Evolutionary conservation across 768 basidiomycete species (phyloP), one percentile per base, ranked within the genome.

Genomic region (Hygrocybe punicea): DNA sequence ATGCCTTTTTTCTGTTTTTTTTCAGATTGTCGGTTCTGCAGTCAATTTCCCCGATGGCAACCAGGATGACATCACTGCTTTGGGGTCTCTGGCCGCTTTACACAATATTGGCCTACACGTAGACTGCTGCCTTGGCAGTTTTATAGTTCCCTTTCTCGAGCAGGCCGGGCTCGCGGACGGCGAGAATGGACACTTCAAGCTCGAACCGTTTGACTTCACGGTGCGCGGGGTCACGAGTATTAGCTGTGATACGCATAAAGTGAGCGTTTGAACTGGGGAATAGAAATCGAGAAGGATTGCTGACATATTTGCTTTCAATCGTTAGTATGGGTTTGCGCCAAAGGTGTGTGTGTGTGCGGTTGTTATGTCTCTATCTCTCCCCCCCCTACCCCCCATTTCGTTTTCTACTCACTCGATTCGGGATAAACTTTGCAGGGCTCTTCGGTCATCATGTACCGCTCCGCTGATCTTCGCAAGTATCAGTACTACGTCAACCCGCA

Each of bases 191-290:
- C 75, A 75, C 55, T 86, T 79, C 62, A 81, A 80, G 57, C 67
- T 89, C 21, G 71, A 78, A 36, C 87, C 84, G 0, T 98, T 98
- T 67, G 96, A 98, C 72, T 99, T 99, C 71, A 76, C 85, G 19
- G 86, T 98, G 2, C 78, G 82, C 2, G 96, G 96, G 3, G 96
- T 99, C 21, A 98, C 95, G 2, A 87, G 86, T 63, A 91, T 98
- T 55, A 94, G 92, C 59, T 97, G 95, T 69, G 96, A 99, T 76
- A 93, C 92, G 6, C 94, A 97, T 76, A 96, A 96, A 77, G 91
- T 88, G 63, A 49, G 13, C 8, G 13, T 39, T 14, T 44, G 17
- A 58, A 23, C 34, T 29, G 8, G 29, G n/a, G 29, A 29, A 29
- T 29, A 29, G 19, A 36, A 56, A 42, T 57, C 6, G 23, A 9